Percentiles rank a stretch among this genome's conserved stretches.
Conservation (phyloP, 306 rosid genomes). For the Amphicarpaea edgeworthii region DNA sequence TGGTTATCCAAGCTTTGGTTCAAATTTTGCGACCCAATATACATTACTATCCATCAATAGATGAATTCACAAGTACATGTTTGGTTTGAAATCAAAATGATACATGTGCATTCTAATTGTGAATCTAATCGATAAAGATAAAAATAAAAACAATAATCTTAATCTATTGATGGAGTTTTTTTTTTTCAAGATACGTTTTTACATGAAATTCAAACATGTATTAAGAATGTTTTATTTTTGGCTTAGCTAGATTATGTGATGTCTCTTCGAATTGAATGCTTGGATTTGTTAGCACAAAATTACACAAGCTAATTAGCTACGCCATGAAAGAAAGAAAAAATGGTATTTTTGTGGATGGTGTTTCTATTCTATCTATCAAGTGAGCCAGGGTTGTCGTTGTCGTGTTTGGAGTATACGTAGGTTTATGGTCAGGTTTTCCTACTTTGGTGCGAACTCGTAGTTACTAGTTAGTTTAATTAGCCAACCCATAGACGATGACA, state of each 20-base stretch:
- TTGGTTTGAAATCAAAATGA: too few relatives aligned
- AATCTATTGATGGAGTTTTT: too few relatives aligned
- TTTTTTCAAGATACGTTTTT: too few relatives aligned
- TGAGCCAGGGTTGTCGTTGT: background rate
- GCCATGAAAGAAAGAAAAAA: background rate
- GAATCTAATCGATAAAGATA: too few relatives aligned
- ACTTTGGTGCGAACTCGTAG: background rate
- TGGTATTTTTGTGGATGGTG: background rate
- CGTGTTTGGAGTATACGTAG: background rate
- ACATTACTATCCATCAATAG: too few relatives aligned
- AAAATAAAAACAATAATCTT: too few relatives aligned
- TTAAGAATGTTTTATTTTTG: background rate
- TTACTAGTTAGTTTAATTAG: background rate
- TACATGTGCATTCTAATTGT: too few relatives aligned
- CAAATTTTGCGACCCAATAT: too few relatives aligned
- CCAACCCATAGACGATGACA: background rate
- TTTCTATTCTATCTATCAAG: background rate
- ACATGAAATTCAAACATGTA: too few relatives aligned
- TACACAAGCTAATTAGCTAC: background rate
- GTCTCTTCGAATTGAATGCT: background rate
- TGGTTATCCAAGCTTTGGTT: background rate
- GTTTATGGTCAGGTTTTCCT: conserved; percentile 1
- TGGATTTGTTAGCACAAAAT: background rate
- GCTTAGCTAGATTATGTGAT: background rate
- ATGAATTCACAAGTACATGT: background rate